Percentiles rank a stretch among this genome's conserved stretches.
Conservation (phyloP, 345 rosid genomes). For the Microthlaspi erraticum region DNA sequence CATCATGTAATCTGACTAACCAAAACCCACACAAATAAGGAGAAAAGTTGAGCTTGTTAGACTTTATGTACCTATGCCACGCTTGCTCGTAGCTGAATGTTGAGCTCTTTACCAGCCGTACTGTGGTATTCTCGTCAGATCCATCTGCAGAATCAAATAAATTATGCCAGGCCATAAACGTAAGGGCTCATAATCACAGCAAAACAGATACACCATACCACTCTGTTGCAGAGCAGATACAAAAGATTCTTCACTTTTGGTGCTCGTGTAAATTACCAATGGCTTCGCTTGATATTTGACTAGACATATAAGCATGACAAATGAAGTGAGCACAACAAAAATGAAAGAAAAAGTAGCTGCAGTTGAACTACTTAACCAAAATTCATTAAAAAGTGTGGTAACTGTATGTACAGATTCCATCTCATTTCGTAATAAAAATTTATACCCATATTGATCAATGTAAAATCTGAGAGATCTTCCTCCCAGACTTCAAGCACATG, state of each 20-base stretch:
- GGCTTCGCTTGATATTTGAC: constrained; percentile 95
- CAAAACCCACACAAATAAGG: constrained; percentile 14
- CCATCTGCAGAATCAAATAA: constrained; percentile 62
- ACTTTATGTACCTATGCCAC: constrained; percentile 80
- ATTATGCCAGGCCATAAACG: constrained; percentile 38
- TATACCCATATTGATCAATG: constrained; percentile 79
- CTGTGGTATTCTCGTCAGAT: constrained; percentile 57
- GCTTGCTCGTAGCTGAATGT: constrained; percentile 98
- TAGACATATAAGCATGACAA: constrained; percentile 40
- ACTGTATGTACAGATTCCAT: constrained; percentile 5
- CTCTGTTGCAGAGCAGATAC: constrained; percentile 75
- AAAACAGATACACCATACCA: constrained; percentile 55
- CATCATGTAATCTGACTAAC: constrained; percentile 5
- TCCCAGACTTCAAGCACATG: constrained; percentile 95
- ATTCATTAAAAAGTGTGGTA: neutral
- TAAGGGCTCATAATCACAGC: constrained; percentile 24
- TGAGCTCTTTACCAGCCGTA: constrained; percentile 87
- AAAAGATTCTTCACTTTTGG: constrained; percentile 89
- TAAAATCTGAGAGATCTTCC: constrained; percentile 74
- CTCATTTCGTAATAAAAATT: constrained; percentile 19
- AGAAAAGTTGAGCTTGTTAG: neutral
- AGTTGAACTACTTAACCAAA: constrained; percentile 4
- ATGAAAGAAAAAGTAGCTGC: constrained; percentile 12
- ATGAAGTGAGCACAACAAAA: constrained; percentile 22
- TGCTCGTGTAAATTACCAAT: constrained; percentile 76